Evolutionary conservation across 768 basidiomycete species (phyloP).

Genomic region (Mycena floridula): DNA sequence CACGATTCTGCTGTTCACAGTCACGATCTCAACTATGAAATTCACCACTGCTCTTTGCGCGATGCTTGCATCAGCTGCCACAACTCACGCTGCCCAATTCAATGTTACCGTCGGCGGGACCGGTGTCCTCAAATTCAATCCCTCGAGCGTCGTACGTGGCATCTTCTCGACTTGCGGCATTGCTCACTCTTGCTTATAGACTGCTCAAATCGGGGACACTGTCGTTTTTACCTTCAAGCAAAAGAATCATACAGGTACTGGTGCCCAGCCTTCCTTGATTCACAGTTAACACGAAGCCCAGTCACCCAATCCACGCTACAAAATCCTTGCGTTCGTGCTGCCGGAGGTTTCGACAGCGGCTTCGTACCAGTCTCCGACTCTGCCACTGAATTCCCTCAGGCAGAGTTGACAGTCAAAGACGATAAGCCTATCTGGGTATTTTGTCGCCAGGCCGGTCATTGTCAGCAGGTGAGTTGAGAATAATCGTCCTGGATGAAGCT

Average conservation of each 20-base stretch:
- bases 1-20: no score
- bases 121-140: constrained; percentile 33
- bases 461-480: constrained; percentile 21
- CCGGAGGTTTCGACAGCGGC: constrained; percentile 50
- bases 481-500: background rate
- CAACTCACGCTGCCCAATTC: constrained; percentile 28
- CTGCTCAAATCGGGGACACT: constrained; percentile 37
- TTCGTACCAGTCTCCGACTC: constrained; percentile 43
- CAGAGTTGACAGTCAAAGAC: constrained; percentile 34
- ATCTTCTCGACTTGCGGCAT: background rate
- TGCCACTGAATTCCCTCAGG: constrained; percentile 39
- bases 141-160: constrained; percentile 31
- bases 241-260: constrained; percentile 57
- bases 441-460: constrained; percentile 52
- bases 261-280: no score
- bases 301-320: constrained; percentile 51
- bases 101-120: constrained; percentile 45
- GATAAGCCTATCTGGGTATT: constrained; percentile 51
- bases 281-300: no score
- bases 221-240: constrained; percentile 46
- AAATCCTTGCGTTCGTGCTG: constrained; percentile 34
- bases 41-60: constrained; percentile 16
- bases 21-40: background rate
- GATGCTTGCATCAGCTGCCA: constrained; percentile 26
- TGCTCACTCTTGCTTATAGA: constrained; percentile 21